Conservation (phyloP, 2,329 filamentous ascomycete species). For the Phialophora chinensis region DNA sequence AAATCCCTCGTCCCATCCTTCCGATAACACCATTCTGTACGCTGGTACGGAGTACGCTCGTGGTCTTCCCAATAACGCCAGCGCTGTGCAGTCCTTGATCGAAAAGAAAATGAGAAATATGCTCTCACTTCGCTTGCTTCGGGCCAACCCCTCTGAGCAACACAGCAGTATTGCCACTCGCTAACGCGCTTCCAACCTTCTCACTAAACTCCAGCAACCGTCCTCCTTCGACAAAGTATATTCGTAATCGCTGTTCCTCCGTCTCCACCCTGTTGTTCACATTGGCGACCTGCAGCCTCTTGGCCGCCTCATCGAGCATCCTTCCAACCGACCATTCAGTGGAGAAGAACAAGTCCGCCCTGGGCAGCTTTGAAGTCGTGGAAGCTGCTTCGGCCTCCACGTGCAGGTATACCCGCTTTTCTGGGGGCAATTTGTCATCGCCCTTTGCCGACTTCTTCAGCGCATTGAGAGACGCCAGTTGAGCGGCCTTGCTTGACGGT, state of each 20-base stretch:
- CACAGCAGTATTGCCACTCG: constrained; percentile 88
- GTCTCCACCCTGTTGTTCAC: constrained; percentile 52
- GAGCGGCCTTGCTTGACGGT: constrained; percentile 66
- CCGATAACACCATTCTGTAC: neutral
- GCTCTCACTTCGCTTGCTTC: constrained; percentile 49
- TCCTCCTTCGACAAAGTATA: constrained; percentile 93
- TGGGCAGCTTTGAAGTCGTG: constrained; percentile 80
- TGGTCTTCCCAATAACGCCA: constrained; percentile 18
- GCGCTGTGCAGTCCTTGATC: constrained; percentile 23
- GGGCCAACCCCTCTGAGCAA: constrained; percentile 82
- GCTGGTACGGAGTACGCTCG: neutral
- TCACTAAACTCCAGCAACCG: constrained; percentile 85
- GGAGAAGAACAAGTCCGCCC: constrained; percentile 79
- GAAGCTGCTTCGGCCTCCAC: constrained; percentile 84
- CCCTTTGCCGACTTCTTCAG: constrained; percentile 90
- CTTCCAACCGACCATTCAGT: constrained; percentile 89
- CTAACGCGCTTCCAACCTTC: constrained; percentile 75
- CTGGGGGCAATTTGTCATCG: constrained; percentile 76
- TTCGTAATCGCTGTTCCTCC: constrained; percentile 74
- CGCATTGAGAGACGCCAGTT: constrained; percentile 72
- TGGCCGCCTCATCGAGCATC: constrained; percentile 53
- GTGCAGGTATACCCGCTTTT: constrained; percentile 88
- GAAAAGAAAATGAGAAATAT: neutral
- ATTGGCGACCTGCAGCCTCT: constrained; percentile 52
- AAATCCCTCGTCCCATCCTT: neutral